These are phyloP conservation scores for Arxiozyma slooffiae DNA, from an alignment of 1,139 yeast genomes.

Conservation along the genomic window DNA sequence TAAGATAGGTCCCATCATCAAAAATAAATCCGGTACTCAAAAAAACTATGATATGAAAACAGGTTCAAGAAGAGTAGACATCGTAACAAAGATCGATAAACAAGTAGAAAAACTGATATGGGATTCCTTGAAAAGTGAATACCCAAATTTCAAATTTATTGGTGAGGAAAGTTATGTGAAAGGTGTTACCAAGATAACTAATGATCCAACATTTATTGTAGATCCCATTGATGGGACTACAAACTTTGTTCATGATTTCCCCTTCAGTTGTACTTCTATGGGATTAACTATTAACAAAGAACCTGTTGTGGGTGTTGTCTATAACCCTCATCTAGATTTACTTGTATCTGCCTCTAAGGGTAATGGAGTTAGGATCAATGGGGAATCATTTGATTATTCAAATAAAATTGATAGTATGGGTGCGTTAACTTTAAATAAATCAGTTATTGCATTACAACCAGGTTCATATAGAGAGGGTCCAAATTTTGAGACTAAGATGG, in stretches of 20 bases:
- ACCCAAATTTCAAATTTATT: constrained; percentile 41
- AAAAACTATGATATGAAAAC: constrained; percentile 42
- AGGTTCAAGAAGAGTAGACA: constrained; percentile 48
- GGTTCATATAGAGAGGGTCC: constrained; percentile 46
- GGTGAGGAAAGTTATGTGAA: constrained; percentile 50
- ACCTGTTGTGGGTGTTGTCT: constrained; percentile 53
- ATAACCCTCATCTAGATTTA: constrained; percentile 44
- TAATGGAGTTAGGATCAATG: constrained; percentile 35
- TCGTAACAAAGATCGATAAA: constrained; percentile 50
- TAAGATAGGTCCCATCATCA: neutral
- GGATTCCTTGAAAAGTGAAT: constrained; percentile 30
- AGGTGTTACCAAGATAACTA: constrained; percentile 37
- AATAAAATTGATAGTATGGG: too few species aligned
- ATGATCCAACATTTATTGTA: constrained; percentile 50
- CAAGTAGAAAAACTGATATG: constrained; percentile 43
- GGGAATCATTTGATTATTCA: too few species aligned
- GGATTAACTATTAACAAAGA: constrained; percentile 41
- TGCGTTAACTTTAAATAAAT: constrained; percentile 38
- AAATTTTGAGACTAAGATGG: constrained; percentile 38
- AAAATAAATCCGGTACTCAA: neutral
- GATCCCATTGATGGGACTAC: constrained; percentile 61
- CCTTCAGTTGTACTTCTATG: constrained; percentile 47
- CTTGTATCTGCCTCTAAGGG: constrained; percentile 45
- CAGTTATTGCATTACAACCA: constrained; percentile 47
- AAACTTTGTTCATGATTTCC: constrained; percentile 49